Evolutionary conservation across 331 rosid species (phyloP), one percentile per base, ranked within the genome.

Genomic region (Ulmus americana): DNA sequence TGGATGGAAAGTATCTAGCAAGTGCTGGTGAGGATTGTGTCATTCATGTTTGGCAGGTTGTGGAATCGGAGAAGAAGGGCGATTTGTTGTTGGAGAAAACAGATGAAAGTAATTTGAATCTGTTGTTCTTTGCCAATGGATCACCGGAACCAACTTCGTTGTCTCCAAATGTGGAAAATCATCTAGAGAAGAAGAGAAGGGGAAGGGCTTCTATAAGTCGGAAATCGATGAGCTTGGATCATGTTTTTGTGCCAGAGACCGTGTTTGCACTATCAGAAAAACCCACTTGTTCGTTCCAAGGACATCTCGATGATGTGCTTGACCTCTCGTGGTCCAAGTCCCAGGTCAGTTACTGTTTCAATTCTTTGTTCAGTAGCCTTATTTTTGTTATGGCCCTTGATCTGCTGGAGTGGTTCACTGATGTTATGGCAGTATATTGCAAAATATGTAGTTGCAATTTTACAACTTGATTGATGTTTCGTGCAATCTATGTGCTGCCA

Each of bases 241-340:
- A 84, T 58, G 63, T 85, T 15, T 73, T 74, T 45, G 85, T 90
- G 70, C 95, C 99, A 0, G 90, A 85, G 41, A 82, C 77, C 20
- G 78, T 87, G 44, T 94, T 94, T 75, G 90, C 80, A 12, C 88
- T 94, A 8, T 70, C 92, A 13, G 99, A 94, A 48, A 94, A 87
- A 70, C 97, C 99, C 41, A 5, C 78, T 61, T 94, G 81, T 80
- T 90, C 99, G 63, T 87, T 94, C 50, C 78, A 80, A 74, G 99
- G 99, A 12, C 99, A 94, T 81, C 70, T 61, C 1, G 68, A 85
- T 78, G 99, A 84, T 71, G 99, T 94, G 70, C 97, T 94, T 70
- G 99, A 94, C 55, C 96, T 94, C 39, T 94, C 99, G 3, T 94
- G 99, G 99, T 94, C 99, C 78, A 94, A 90, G 78, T 87, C 96